Base-by-base conservation (phyloP, 108 stramenopile genomes). In the Conticribra guillardii region DNA sequence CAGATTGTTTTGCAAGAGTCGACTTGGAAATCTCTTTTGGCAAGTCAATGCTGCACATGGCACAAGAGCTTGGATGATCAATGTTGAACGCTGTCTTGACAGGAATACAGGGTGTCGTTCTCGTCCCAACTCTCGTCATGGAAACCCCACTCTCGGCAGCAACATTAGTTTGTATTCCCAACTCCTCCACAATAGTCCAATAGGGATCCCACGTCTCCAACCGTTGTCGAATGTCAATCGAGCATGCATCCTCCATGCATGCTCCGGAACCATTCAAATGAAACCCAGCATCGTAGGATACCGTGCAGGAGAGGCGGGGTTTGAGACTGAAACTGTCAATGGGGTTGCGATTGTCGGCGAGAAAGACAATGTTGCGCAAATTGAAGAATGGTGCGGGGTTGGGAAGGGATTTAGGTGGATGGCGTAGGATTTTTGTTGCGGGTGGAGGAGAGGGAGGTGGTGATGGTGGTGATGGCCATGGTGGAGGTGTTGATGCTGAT, bases 151-250 rank as follows among this genome's bases (percentile, higher is more conserved):
- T 7, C 14, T 18, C 58, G 18, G 60, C 66, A 19, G 59, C 66
- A 19, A 52, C 24, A 34, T 69, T 63, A 1, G 48, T 22, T 16
- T 49, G 49, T 28, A 21, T 50, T 45, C 76, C 76, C 16, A 78
- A 28, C 55, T 78, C 76, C 32, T 81, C 54, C 4, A 81, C 63
- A 15, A 83, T 68, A n/a, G 58, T 59, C 87, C 87, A 88, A 69
- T 75, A 77, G 0, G 87, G 87, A 15, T 88, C 87, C 87, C 86
- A 87, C 4, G 66, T 82, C 15, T 57, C 44, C 45, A 87, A 72
- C 23, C 83, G 48, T 23, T 69, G 50, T 21, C 60, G 54, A 1
- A 79, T 51, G 37, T 62, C 73, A 5, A 60, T 58, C 54, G 56
- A 60, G 27, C 2, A 27, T 34, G 55, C 55, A 30, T 71, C 61